phyloP scores from a whole-genome alignment of 805 yeast genomes.

The Debaryomyces prosopidis region DNA sequence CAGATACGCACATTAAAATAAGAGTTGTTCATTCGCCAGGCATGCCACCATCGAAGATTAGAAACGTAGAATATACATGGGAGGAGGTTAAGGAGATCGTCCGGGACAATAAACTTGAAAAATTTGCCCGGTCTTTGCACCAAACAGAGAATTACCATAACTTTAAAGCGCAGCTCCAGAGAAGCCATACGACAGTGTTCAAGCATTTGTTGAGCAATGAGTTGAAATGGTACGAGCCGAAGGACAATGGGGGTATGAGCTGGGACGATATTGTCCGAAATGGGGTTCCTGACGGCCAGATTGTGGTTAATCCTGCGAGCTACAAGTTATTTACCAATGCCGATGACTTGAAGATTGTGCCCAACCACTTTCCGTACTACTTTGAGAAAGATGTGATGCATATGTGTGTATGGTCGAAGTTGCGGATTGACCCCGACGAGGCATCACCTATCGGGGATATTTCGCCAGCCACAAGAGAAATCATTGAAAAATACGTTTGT shows the following conservation, averaged over 20 bases:
- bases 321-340: constrained; percentile 42
- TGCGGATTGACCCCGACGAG: constrained; percentile 53
- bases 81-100: constrained; percentile 39
- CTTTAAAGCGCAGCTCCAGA: constrained; percentile 44
- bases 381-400: constrained; percentile 54
- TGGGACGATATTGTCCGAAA: constrained; percentile 14
- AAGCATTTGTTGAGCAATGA: constrained; percentile 49
- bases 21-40: constrained; percentile 27
- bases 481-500: constrained; percentile 47
- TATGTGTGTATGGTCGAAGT: constrained; percentile 68
- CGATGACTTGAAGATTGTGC: constrained; percentile 45
- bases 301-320: constrained; percentile 25
- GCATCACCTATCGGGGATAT: constrained; percentile 53
- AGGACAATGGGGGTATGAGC: constrained; percentile 19
- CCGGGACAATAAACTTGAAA: constrained; percentile 41
- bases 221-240: constrained; percentile 49
- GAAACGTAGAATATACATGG: constrained; percentile 48
- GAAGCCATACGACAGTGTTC: constrained; percentile 40
- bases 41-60: constrained; percentile 41
- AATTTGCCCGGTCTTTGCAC: constrained; percentile 48
- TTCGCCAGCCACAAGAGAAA: constrained; percentile 36
- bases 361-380: constrained; percentile 69
- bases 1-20: constrained; percentile 6
- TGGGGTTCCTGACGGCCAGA: constrained; percentile 11
- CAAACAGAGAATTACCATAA: constrained; percentile 44